Base-by-base conservation (phyloP, 805 yeast genomes). In the Cyberlindnera veronae region DNA sequence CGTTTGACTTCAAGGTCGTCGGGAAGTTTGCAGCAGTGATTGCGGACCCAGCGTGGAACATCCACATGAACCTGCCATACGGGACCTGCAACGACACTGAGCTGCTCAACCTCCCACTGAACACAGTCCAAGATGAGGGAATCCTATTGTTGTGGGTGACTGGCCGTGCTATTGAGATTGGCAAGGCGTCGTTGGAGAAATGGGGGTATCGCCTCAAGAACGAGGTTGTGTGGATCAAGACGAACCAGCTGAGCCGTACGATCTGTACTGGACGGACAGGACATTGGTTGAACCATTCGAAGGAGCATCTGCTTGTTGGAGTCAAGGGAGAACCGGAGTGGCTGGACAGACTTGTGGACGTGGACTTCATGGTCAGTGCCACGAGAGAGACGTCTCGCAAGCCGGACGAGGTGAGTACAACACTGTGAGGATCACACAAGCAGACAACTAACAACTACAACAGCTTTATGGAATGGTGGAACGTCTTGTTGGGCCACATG, bases 191-290 rank as follows among this genome's bases (percentile, higher is more conserved):
- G 7, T 65, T 90, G 40, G 60, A 59, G 4, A 77, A 75, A 43
- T 89, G 96, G 96, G 97, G 97, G 2, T 90, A 90, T 58, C 58
- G 63, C 27, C 77, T 83, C 5, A 64, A 76, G 17, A 91, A 89
- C 59, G 97, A 90, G 58, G 62, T 90, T 46, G 76, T 90, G 8
- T 90, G 98, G 98, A 75, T 88, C 44, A 90, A 90, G 60, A 78
- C 93, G 5, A 90, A 90, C 60, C 97, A 91, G 58, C 64, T 91
- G 45, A 77, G 82, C 16, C 68, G 95, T 45, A 90, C 96, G 0
- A 89, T 90, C 31, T 89, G 95, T 44, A 91, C 98, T 0, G 98
- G 98, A 1, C 68, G 97, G 48, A 90, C 98, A 0, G 98, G 98
- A 0, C 98, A 90, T 60, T 90, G 98, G 98, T 69, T 90, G 38